Conservation (phyloP, 345 rosid genomes). For the Eutrema yunnanense region DNA sequence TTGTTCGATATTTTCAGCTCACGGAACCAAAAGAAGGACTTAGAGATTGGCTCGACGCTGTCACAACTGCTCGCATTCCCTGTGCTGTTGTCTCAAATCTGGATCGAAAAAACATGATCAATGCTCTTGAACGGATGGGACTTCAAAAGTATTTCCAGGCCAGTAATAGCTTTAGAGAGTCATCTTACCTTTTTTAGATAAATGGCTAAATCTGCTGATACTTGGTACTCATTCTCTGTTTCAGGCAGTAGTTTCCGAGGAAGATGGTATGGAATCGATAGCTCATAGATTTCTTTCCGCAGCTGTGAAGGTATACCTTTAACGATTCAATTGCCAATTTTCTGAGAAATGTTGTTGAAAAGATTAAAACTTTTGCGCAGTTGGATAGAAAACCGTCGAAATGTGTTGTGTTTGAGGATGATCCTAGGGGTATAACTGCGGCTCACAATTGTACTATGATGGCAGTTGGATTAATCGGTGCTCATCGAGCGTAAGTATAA, state of each 20-base stretch:
- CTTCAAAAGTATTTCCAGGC: conserved; percentile 90
- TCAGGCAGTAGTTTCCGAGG: conserved; percentile 86
- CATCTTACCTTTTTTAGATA: not conserved
- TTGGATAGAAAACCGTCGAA: conserved; percentile 92
- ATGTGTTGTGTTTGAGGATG: conserved; percentile 93
- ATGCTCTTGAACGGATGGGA: conserved; percentile 63
- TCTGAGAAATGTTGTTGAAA: not conserved
- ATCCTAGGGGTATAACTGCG: conserved; percentile 82
- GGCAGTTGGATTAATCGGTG: conserved; percentile 85
- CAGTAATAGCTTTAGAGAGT: conserved; percentile 5
- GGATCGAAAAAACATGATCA: conserved; percentile 71
- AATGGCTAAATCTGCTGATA: not conserved
- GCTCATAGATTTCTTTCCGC: conserved; percentile 94
- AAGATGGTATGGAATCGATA: conserved; percentile 97
- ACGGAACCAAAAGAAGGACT: conserved; percentile 68
- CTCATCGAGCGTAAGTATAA: conserved; percentile 75
- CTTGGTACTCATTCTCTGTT: conserved; percentile 5
- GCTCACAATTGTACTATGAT: conserved; percentile 99
- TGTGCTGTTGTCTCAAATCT: conserved; percentile 95
- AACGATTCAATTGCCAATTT: not conserved
- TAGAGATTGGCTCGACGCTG: conserved; percentile 86
- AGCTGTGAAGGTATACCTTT: conserved; percentile 62
- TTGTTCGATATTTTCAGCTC: conserved; percentile 38
- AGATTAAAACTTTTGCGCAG: conserved; percentile 33
- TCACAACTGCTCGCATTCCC: conserved; percentile 70